Evolutionary conservation across 1,139 yeast species (phyloP).

Genomic region (Protomyces gravidus): DNA sequence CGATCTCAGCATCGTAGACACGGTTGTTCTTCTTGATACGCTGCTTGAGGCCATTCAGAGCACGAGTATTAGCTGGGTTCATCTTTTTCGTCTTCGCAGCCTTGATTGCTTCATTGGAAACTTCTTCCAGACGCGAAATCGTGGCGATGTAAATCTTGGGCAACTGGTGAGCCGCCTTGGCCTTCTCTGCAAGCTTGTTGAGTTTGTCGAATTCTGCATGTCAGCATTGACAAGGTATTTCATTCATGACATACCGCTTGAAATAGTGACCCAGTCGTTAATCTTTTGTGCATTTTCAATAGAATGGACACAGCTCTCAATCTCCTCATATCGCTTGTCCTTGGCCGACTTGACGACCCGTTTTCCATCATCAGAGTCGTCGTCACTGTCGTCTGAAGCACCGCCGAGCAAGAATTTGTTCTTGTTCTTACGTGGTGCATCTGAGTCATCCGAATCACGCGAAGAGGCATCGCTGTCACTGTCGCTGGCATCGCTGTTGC

Average conservation of each 20-base stretch:
- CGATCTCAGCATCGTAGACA: slow-evolving; percentile 59
- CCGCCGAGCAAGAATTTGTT: slow-evolving; percentile 38
- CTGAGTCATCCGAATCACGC: slow-evolving; percentile 27
- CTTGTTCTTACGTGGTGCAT: slow-evolving; percentile 47
- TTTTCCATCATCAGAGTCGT: slow-evolving; percentile 62
- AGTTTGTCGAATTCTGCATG: slow-evolving; percentile 69
- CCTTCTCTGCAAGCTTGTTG: slow-evolving; percentile 60
- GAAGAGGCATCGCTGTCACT: slow-evolving; percentile 6
- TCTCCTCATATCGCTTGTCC: slow-evolving; percentile 86
- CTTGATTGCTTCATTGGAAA: slow-evolving; percentile 54
- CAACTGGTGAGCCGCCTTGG: slow-evolving; percentile 64
- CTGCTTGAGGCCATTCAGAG: slow-evolving; percentile 83
- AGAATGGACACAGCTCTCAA: slow-evolving; percentile 61
- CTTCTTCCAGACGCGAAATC: slow-evolving; percentile 68
- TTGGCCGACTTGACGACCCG: slow-evolving; percentile 89
- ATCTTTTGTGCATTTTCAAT: slow-evolving; percentile 67
- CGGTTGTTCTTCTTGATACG: slow-evolving; percentile 77
- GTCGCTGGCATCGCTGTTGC: slow-evolving; percentile 37
- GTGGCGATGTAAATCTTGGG: slow-evolving; percentile 70
- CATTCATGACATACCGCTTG: slow-evolving; percentile 37
- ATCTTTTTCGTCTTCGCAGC: slow-evolving; percentile 65
- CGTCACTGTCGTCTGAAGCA: slow-evolving; percentile 52
- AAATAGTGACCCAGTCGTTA: slow-evolving; percentile 76
- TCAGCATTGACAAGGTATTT: slow-evolving; percentile 23
- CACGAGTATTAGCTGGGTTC: slow-evolving; percentile 79